phyloP scores from a whole-genome alignment of 805 yeast genomes.

The Candida nemodendra region DNA sequence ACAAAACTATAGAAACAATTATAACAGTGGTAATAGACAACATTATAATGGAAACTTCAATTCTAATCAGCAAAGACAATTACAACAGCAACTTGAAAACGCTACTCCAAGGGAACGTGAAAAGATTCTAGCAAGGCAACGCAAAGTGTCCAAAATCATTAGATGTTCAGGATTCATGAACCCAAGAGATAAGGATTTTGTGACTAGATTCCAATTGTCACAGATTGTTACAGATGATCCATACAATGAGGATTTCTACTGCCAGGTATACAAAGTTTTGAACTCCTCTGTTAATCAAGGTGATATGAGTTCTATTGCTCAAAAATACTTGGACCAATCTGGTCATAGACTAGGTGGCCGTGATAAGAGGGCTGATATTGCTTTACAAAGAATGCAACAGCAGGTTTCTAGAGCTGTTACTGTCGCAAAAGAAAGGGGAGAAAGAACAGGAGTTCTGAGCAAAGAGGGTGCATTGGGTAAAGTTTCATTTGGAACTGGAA shows the following conservation, averaged over 20 bases:
- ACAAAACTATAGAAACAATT: constrained; percentile 9
- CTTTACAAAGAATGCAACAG: constrained; percentile 95
- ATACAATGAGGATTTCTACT: constrained; percentile 93
- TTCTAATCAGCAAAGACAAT: constrained; percentile 22
- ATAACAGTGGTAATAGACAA: constrained; percentile 9
- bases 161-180: constrained; percentile 93
- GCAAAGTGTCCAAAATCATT: constrained; percentile 71
- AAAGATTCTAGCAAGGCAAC: constrained; percentile 63
- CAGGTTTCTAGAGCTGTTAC: constrained; percentile 96
- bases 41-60: constrained; percentile 8
- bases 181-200: constrained; percentile 94
- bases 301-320: constrained; percentile 80
- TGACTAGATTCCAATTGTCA: constrained; percentile 89
- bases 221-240: constrained; percentile 98
- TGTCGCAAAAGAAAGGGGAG: constrained; percentile 80
- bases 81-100: constrained; percentile 36
- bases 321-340: constrained; percentile 85
- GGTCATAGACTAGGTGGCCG: constrained; percentile 90
- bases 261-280: constrained; percentile 82
- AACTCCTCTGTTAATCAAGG: constrained; percentile 56
- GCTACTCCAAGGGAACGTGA: constrained; percentile 73
- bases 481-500: constrained; percentile 73
- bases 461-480: constrained; percentile 90
- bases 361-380: constrained; percentile 80
- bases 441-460: constrained; percentile 57